Evolutionary conservation across 805 yeast genomes (phyloP).

Genomic region (Lachancea lanzarotensis): DNA sequence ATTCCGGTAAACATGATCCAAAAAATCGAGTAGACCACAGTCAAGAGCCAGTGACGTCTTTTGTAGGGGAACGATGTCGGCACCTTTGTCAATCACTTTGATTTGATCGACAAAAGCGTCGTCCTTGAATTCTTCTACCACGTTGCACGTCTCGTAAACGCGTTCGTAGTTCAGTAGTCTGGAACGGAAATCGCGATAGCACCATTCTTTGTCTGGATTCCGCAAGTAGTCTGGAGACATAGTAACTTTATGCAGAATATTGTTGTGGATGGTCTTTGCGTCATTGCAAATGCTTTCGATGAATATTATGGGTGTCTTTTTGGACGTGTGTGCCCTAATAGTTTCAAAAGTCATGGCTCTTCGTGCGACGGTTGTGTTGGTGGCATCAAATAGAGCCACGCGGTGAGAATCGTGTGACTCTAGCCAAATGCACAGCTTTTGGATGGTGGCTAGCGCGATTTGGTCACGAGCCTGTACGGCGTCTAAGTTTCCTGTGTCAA

Average conservation of each 20-base stretch:
- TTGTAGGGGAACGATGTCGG: neutral
- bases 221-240: conserved; percentile 30
- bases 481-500: conserved; percentile 34
- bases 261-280: conserved; percentile 23
- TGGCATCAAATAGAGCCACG: conserved; percentile 48
- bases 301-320: conserved; percentile 26
- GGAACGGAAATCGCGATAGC: conserved; percentile 35
- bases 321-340: conserved; percentile 21
- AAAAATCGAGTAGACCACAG: conserved; percentile 1
- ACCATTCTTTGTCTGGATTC: conserved; percentile 16
- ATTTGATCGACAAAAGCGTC: neutral
- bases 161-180: conserved; percentile 46
- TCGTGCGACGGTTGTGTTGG: conserved; percentile 42
- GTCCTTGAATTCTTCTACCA: neutral
- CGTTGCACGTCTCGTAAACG: conserved; percentile 40
- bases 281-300: conserved; percentile 34
- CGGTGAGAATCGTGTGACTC: conserved; percentile 32
- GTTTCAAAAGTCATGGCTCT: conserved; percentile 37
- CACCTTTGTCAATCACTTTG: conserved; percentile 4
- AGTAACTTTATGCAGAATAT: conserved; percentile 27
- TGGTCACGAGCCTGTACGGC: conserved; percentile 37
- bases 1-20: conserved; percentile 1
- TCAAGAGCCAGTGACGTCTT: neutral
- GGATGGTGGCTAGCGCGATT: conserved; percentile 42
- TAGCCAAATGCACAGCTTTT: conserved; percentile 32